phyloP scores from a whole-genome alignment of 139 green algal species.

The Chlorella sp. region DNA sequence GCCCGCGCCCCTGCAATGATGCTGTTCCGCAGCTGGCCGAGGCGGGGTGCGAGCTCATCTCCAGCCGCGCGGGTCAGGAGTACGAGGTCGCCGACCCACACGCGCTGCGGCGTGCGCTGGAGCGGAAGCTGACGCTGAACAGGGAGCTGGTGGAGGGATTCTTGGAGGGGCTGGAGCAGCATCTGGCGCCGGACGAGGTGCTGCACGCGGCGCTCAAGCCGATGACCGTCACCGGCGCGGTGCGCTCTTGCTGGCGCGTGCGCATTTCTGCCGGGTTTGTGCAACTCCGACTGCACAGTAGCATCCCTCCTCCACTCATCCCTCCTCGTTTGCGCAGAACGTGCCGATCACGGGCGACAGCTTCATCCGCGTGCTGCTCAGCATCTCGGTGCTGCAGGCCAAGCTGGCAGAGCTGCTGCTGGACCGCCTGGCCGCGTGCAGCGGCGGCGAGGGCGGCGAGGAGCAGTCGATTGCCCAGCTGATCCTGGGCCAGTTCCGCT shows the following conservation, averaged over 20 bases:
- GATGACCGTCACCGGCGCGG: slow-evolving; percentile 24
- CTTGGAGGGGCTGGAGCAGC: slow-evolving; percentile 10
- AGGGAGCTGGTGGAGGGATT: slow-evolving; percentile 21
- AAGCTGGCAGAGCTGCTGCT: slow-evolving; percentile 28
- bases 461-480: slow-evolving; percentile 23
- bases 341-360: slow-evolving; percentile 35
- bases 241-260: neutral
- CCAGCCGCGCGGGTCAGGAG: neutral
- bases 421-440: slow-evolving; percentile 16
- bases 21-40: slow-evolving; percentile 6
- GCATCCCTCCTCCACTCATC: neutral
- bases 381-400: slow-evolving; percentile 32
- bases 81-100: slow-evolving; percentile 27
- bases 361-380: slow-evolving; percentile 44
- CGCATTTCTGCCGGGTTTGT: no score
- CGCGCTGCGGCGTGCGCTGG: slow-evolving; percentile 27
- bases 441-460: neutral
- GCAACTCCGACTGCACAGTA: neutral
- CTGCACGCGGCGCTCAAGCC: slow-evolving; percentile 35
- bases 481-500: slow-evolving; percentile 48
- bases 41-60: slow-evolving; percentile 3
- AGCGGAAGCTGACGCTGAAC: slow-evolving; percentile 38
- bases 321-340: slow-evolving; percentile 8
- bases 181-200: neutral
- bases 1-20: neutral